Percentiles rank a stretch among this genome's conserved stretches.
These are phyloP conservation scores for Fonsecaea pugnacius DNA, from an alignment of 2,329 filamentous ascomycete genomes.

Conservation along the genomic window DNA sequence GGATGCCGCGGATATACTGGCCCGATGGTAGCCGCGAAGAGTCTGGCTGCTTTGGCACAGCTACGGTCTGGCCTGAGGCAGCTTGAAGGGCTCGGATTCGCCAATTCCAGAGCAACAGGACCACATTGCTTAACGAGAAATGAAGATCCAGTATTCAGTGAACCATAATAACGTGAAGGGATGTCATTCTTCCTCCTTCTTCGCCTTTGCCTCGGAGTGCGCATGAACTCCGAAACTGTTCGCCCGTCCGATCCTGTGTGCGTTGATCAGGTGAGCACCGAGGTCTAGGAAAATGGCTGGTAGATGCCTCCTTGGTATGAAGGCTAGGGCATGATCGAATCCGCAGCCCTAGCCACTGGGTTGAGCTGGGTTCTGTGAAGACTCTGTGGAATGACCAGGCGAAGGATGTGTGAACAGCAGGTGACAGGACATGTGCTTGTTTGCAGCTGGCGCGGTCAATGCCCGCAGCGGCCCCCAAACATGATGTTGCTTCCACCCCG, in stretches of 20 bases:
- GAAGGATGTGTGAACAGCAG: not conserved
- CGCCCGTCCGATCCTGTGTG: not conserved
- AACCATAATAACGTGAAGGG: not conserved
- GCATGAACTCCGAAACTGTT: no score
- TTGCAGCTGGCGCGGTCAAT: not conserved
- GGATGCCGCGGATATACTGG: not conserved
- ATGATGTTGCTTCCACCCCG: not conserved
- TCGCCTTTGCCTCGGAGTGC: no score
- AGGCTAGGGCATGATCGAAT: no score
- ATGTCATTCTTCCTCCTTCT: not conserved
- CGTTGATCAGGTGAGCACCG: not conserved
- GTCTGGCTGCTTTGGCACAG: not conserved
- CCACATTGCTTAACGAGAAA: not conserved
- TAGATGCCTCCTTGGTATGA: no score
- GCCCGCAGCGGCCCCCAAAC: not conserved
- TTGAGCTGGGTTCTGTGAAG: no score
- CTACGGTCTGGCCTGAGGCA: not conserved
- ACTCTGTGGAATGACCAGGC: not conserved
- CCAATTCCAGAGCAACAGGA: conserved; percentile 19
- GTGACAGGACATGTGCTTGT: not conserved
- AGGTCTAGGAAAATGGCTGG: not conserved
- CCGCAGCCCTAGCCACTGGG: no score
- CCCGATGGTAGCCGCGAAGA: not conserved
- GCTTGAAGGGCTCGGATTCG: conserved; percentile 10
- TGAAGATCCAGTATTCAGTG: not conserved